Evolutionary conservation across 1,284 basidiomycete species (phyloP).

Genomic region (Rhodofomes roseus): DNA sequence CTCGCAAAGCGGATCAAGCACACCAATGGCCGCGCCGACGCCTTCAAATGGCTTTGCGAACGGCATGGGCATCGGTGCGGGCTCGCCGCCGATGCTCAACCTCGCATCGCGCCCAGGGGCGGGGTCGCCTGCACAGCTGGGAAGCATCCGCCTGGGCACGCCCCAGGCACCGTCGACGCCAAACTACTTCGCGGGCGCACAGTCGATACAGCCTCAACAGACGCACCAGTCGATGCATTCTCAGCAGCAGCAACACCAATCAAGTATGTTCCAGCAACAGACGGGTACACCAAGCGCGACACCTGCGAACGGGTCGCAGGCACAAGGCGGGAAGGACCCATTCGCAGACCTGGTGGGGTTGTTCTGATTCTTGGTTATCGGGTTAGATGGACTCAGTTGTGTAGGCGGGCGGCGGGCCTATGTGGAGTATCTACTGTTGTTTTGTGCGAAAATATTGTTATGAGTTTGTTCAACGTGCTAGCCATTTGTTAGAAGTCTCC

Average conservation of each 20-base stretch:
- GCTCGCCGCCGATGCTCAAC: conserved; percentile 3
- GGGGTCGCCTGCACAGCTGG: conserved; percentile 16
- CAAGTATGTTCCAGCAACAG: conserved; percentile 8
- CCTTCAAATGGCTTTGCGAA: conserved; percentile 5
- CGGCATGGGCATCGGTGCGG: conserved; percentile 11
- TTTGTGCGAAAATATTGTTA: conserved; percentile 1
- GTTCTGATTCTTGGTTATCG: conserved; percentile 39
- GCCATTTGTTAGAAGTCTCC: background rate
- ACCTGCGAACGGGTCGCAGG: conserved; percentile 16
- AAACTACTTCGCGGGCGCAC: conserved; percentile 10
- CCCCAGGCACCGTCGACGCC: conserved; percentile 19
- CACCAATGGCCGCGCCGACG: conserved; percentile 2
- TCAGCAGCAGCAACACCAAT: conserved; percentile 16
- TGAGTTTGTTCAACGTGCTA: background rate
- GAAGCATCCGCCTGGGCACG: conserved; percentile 27
- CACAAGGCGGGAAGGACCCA: conserved; percentile 63
- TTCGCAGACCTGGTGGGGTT: conserved; percentile 76
- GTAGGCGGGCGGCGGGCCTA: background rate
- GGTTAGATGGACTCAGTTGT: background rate
- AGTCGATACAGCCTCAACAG: conserved; percentile 15
- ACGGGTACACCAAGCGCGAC: conserved; percentile 14
- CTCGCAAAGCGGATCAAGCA: background rate
- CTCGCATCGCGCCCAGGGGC: conserved; percentile 14
- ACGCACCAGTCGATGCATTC: conserved; percentile 11
- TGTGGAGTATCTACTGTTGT: background rate